phyloP scores from a whole-genome alignment of 2,329 filamentous ascomycete genomes.

The Zymoseptoria crescenta region DNA sequence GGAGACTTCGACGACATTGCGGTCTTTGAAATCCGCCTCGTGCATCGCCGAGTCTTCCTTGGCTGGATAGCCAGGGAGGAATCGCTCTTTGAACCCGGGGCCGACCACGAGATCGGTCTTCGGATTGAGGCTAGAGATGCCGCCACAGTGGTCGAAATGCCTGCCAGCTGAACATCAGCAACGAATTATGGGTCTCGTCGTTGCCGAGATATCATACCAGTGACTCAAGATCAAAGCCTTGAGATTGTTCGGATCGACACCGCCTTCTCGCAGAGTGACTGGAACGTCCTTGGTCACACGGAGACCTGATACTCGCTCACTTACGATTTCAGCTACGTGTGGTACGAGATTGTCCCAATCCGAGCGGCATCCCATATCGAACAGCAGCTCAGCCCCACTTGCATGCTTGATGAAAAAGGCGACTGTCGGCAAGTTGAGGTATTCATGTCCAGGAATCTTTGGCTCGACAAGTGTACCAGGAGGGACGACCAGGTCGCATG shows the following conservation, averaged over 20 bases:
- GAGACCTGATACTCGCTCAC: conserved; percentile 15
- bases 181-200: conserved; percentile 2
- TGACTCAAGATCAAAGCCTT: conserved; percentile 39
- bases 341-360: conserved; percentile 34
- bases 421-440: conserved; percentile 15
- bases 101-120: conserved; percentile 46
- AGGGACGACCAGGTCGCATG: conserved; percentile 12
- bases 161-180: conserved; percentile 23
- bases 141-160: conserved; percentile 46
- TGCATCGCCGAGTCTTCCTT: conserved; percentile 9
- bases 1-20: conserved; percentile 13
- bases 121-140: conserved; percentile 40
- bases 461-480: conserved; percentile 70
- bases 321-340: conserved; percentile 8
- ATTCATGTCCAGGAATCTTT: conserved; percentile 33
- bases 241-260: conserved; percentile 27
- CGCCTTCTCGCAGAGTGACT: conserved; percentile 30
- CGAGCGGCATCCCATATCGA: conserved; percentile 37
- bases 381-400: conserved; percentile 30
- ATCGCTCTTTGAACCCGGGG: conserved; percentile 41
- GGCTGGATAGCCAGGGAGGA: conserved; percentile 43
- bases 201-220: conserved; percentile 20
- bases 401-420: conserved; percentile 12
- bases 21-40: conserved; percentile 15
- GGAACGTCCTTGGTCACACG: conserved; percentile 24